A percentile compares a stretch with the other conserved stretches of the same genome.
Conservation (phyloP, 139 green algal genomes). For the Closterium sp. region DNA sequence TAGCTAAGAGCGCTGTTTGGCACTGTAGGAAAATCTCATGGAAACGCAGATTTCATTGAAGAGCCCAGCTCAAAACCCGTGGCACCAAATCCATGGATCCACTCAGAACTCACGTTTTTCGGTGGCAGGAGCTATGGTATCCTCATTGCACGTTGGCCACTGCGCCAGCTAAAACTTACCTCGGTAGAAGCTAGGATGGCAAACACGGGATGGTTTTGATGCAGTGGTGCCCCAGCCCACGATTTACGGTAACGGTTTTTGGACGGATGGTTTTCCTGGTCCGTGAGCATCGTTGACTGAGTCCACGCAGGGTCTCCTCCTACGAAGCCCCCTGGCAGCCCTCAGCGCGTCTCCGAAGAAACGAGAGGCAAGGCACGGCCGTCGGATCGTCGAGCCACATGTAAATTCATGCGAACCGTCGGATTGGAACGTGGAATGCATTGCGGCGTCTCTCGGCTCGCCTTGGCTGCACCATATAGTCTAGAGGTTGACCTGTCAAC, state of each 20-base stretch:
- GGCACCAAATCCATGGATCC: not conserved
- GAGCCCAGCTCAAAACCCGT: too few species aligned
- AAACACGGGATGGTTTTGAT: not conserved
- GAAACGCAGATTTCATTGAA: too few species aligned
- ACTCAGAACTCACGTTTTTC: not conserved
- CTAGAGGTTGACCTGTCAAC: not conserved
- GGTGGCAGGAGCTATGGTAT: not conserved
- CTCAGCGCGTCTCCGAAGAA: too few species aligned
- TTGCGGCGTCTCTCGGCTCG: not conserved
- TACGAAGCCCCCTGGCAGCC: not conserved
- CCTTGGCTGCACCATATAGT: not conserved
- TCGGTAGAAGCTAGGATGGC: not conserved
- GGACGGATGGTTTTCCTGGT: not conserved
- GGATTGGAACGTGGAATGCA: not conserved
- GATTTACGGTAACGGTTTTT: not conserved
- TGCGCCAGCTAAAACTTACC: not conserved
- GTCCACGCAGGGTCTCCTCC: not conserved
- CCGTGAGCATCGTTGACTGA: not conserved
- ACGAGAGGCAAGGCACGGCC: not conserved
- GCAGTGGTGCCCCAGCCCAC: not conserved
- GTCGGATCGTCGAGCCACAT: not conserved
- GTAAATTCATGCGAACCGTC: not conserved
- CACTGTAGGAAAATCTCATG: too few species aligned
- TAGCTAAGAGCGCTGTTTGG: not conserved
- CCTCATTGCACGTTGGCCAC: not conserved